Evolutionary conservation across 495 filamentous ascomycete genomes (phyloP), one percentile per base, ranked within the genome.

Genomic region (Neurospora tetraspora): DNA sequence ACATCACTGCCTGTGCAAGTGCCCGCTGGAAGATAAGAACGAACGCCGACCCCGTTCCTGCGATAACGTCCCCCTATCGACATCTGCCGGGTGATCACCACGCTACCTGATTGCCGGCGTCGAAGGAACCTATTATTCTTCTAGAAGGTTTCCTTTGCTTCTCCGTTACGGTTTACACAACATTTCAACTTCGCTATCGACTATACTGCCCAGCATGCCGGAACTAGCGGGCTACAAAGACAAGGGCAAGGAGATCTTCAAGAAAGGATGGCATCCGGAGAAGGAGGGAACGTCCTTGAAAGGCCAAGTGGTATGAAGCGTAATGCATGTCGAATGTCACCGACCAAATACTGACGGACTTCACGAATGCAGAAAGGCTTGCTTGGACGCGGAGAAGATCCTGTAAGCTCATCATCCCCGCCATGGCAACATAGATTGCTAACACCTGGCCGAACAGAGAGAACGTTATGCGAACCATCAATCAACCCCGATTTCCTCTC

Each of bases 401-500:
- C 45, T 14, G 78, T 78, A 74, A 6, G 70, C 47, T 12, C 11
- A 37, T 8, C 16, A 36, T 38, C 3, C 12, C n/a, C 5, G 3
- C 36, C 7, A 34, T 71, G 34, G 5, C 43, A 7, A 16, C 39
- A 38, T 3, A 39, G 8, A 36, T 14, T 16, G 14, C 18, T 72
- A 59, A 53, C 39, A 40, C 18, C 27, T 31, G 23, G 42, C 38
- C n/a, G 10, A 20, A 10, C 59, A 39, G 42, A 71, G 27, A 18
- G 53, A 65, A 65, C 53, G 53, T 34, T 65, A 65, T 65, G 53
- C 53, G 53, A 16, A 65, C 27, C 53, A 65, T 36, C 14, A 65
- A 9, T 18, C 53, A 34, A 65, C 85, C 6, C 95, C 96, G 3
- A 80, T 97, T n/a, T 87, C 89, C 5, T 85, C 91, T 3, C 85